A percentile compares a stretch with the other conserved stretches of the same genome.
Conservation (phyloP, 169 alveolate species). For the Eimeria tenella region DNA sequence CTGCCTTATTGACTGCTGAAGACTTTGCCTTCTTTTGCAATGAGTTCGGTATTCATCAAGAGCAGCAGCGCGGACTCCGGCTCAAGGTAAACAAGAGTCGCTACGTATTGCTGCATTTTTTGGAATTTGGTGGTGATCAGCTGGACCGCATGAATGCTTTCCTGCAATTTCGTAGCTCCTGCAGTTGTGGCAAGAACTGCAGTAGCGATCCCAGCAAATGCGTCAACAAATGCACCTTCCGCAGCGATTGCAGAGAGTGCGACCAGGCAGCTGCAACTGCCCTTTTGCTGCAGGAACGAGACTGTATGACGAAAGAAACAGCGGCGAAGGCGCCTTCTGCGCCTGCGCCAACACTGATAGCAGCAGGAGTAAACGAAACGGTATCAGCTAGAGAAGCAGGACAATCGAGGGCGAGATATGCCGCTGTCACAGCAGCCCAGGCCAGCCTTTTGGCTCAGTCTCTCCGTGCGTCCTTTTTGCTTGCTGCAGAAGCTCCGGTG, state of each 20-base stretch:
- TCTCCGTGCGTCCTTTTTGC: conserved; percentile 40
- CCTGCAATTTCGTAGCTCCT: neutral
- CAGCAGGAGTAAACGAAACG: neutral
- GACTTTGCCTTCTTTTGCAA: conserved; percentile 78
- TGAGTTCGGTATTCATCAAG: conserved; percentile 66
- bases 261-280: conserved; percentile 49
- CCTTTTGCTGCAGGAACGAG: conserved; percentile 26
- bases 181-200: neutral
- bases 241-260: conserved; percentile 40
- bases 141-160: conserved; percentile 77
- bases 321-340: neutral
- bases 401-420: neutral
- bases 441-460: conserved; percentile 36
- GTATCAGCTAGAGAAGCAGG: conserved; percentile 3
- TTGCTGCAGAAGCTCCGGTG: conserved; percentile 46
- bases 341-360: neutral
- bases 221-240: neutral
- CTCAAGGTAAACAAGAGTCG: conserved; percentile 32
- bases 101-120: conserved; percentile 76
- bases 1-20: conserved; percentile 61
- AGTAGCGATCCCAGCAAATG: neutral
- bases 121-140: conserved; percentile 80
- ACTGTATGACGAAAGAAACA: too few species aligned
- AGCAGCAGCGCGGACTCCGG: conserved; percentile 11
- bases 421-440: conserved; percentile 11